A percentile compares a stretch with the other conserved stretches of the same genome.
These are phyloP conservation scores for Salvia miltiorrhiza DNA, from an alignment of 257 asterid genomes.

Conservation along the genomic window DNA sequence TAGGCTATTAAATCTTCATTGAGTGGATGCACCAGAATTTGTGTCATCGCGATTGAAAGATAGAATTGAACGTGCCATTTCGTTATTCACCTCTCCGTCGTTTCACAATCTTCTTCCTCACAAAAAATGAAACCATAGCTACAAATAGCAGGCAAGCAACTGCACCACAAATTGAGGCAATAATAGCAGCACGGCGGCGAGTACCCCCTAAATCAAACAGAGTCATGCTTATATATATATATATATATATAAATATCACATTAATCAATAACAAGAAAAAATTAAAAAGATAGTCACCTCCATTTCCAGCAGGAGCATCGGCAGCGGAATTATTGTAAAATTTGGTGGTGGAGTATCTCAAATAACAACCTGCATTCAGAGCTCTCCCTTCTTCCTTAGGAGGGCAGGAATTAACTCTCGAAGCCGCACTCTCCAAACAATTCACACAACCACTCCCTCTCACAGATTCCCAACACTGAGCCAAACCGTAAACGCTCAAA, in stretches of 20 bases:
- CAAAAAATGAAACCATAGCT: conserved; percentile 33
- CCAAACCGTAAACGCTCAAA: conserved; percentile 62
- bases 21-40: no score
- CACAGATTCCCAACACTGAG: conserved; percentile 76
- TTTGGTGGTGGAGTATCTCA: conserved; percentile 56
- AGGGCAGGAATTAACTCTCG: conserved; percentile 37
- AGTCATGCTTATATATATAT: neutral
- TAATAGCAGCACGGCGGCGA: conserved; percentile 37
- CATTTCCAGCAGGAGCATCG: conserved; percentile 27
- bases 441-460: conserved; percentile 41
- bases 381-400: conserved; percentile 64
- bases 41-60: no score
- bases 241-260: neutral
- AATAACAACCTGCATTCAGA: conserved; percentile 65
- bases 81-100: conserved; percentile 35
- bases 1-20: no score
- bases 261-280: neutral
- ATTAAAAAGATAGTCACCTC: conserved; percentile 34
- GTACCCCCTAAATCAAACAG: conserved; percentile 34
- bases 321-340: conserved; percentile 50
- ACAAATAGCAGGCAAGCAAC: conserved; percentile 37
- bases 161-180: conserved; percentile 41
- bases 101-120: conserved; percentile 33
- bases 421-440: conserved; percentile 47
- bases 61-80: neutral